Base-by-base conservation (phyloP, 2,329 filamentous ascomycete species). In the Claviceps sp. region DNA sequence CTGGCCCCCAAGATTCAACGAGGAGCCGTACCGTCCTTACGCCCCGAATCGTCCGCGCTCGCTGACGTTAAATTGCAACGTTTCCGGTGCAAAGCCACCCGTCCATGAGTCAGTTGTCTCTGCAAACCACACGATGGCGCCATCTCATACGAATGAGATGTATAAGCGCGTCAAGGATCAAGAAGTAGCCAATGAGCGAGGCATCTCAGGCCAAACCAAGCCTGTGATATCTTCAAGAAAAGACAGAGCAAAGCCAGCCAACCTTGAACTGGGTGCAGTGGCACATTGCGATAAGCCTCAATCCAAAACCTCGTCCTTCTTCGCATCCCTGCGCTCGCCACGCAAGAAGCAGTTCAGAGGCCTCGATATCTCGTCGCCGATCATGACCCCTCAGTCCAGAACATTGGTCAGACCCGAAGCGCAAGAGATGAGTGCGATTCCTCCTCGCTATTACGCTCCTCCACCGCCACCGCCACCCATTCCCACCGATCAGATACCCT, bases 141-240 rank as follows among this genome's bases (percentile, higher is more conserved):
- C 93, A 66, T 76, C 84, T 57, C 87, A 95, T 65, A 82, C 96
- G 67, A 89, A 95, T 66, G 82, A 87, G 60, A 82, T 97, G 65
- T 97, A 96, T 69, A 89, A 84, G 55, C 85, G 89, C 59, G 90
- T 95, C 57, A 85, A 95, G 82, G 88, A 89, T 66, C 87, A 95
- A 60, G 90, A 96, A 62, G 79, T 78, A 53, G 79, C 79, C 49
- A 84, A 82, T 65, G 71, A 75, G 57, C 73, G 72, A 47, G 80
- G 81, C 36, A 57, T 54, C 52, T 61, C 55, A 47, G 60, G 59
- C 46, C 63, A 50, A 47, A 62, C 54, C 14, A 59, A 56, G 48
- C 63, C 63, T 42, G 58, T 65, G 26, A 45, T 26, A n/a, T 26
- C 42, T 5, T 36, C 34, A 2, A 76, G 72, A 65, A 76, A 74